These are phyloP conservation scores for Stagonosporopsis cucurbitacearum DNA, from an alignment of 2,329 filamentous ascomycete species.

Conservation along the genomic window DNA sequence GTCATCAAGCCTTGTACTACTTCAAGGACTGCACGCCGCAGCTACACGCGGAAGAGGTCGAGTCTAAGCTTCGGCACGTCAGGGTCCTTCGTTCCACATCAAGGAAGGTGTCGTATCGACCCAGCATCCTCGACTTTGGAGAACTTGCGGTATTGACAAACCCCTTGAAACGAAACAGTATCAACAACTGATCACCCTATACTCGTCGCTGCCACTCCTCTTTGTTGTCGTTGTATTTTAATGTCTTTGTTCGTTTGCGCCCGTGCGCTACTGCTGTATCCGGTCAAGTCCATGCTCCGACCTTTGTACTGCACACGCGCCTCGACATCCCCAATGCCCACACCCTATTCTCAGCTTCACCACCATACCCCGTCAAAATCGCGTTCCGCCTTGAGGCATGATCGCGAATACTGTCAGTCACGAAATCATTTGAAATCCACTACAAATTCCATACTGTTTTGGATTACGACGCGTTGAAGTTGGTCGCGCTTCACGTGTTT, in stretches of 20 bases:
- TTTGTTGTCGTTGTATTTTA: conserved; percentile 4
- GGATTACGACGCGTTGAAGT: conserved; percentile 36
- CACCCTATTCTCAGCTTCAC: conserved; percentile 20
- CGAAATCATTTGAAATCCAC: not conserved
- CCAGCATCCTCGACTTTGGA: conserved; percentile 19
- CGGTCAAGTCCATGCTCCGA: conserved; percentile 18
- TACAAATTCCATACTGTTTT: not conserved
- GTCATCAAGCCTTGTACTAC: not conserved
- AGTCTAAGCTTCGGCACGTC: conserved; percentile 18
- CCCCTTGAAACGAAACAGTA: not conserved
- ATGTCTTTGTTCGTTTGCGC: conserved; percentile 6
- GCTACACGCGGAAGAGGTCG: conserved; percentile 19
- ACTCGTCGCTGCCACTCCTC: not conserved
- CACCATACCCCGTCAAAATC: conserved; percentile 11
- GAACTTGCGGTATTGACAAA: not conserved
- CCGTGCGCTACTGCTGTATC: conserved; percentile 13
- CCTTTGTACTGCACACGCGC: conserved; percentile 29
- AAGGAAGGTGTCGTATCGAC: conserved; percentile 21
- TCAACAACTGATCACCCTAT: not conserved
- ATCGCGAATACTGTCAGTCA: not conserved
- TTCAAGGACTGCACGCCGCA: conserved; percentile 14
- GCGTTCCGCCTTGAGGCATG: not conserved
- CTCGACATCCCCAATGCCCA: conserved; percentile 19
- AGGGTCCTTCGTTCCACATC: conserved; percentile 22
- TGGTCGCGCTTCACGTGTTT: conserved; percentile 34